Evolutionary conservation across 805 yeast species (phyloP), one percentile per base, ranked within the genome.

Genomic region (Barnettozyma botsteinii): DNA sequence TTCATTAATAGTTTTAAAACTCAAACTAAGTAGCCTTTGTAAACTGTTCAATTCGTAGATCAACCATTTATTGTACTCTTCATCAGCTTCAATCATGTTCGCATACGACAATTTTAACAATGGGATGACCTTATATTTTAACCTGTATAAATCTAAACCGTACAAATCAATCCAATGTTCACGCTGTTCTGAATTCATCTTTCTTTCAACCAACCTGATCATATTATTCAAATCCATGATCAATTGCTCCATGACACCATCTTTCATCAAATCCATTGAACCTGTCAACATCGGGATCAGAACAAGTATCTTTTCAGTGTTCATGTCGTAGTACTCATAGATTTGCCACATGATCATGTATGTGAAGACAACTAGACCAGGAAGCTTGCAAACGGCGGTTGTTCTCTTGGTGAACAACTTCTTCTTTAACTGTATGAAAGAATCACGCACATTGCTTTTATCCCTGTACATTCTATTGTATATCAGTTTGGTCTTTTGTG

Each of bases 101-200:
- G n/a, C n/a, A n/a, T 14, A 22, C 10, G 31, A 33, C 7, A 14
- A 8, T 13, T 20, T 10, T 12, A 40, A 27, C 31, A 40, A 14
- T 15, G 43, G 43, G 9, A 40, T 10, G 7, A 40, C 22, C 14
- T 35, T 40, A 7, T 20, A 27, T 27, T 40, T 40, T 5, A 35
- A 13, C 14, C 22, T 35, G 20, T 22, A 40, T 3, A 36, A 15
- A 27, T 40, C 39, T 11, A 40, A 8, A 4, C 20, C 33, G 14
- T 28, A 35, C 15, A 35, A 27, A 27, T 35, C 39, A n/a, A 40
- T 31, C 43, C 39, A 35, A 8, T n/a, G 7, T 5, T 26, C 23
- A 6, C 42, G 31, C 12, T 28, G 21, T 7, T 19, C 3, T 13
- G 7, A 2, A 13, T 17, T 31, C 39, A 40, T 21, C 13, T 13